These are phyloP conservation scores for Phaeosphaeria sp. DNA, from an alignment of 2,329 filamentous ascomycete species.

Conservation along the genomic window DNA sequence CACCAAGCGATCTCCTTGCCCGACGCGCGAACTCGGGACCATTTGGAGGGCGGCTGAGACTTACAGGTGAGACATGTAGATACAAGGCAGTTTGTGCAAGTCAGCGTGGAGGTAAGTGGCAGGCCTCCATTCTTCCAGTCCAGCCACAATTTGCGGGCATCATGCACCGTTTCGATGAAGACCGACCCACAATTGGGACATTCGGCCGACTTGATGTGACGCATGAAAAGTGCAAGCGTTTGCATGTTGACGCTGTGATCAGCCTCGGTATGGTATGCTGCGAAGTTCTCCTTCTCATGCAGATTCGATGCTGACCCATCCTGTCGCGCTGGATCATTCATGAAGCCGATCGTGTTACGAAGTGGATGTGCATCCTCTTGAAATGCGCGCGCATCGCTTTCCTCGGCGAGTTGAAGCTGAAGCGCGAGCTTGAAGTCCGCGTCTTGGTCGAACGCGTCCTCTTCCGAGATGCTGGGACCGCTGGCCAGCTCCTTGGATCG, in stretches of 20 bases:
- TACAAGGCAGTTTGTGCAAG: slow-evolving; percentile 23
- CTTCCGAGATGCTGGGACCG: slow-evolving; percentile 2
- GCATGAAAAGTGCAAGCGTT: slow-evolving; percentile 15
- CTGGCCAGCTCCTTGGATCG: slow-evolving; percentile 14
- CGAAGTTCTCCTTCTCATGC: neutral
- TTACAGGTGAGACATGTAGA: slow-evolving; percentile 26
- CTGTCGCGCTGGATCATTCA: neutral
- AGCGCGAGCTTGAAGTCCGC: slow-evolving; percentile 11
- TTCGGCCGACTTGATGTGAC: slow-evolving; percentile 11
- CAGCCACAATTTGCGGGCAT: slow-evolving; percentile 19
- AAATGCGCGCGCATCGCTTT: neutral
- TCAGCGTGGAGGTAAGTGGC: slow-evolving; percentile 16
- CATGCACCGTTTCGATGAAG: slow-evolving; percentile 13
- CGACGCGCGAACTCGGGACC: slow-evolving; percentile 4
- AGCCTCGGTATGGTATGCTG: slow-evolving; percentile 8
- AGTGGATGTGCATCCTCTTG: neutral
- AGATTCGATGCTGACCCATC: neutral
- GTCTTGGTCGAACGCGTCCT: slow-evolving; percentile 9
- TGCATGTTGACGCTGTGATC: slow-evolving; percentile 1
- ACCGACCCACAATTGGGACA: slow-evolving; percentile 19
- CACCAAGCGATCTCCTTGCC: slow-evolving; percentile 39
- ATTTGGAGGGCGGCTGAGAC: slow-evolving; percentile 4
- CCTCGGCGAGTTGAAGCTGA: slow-evolving; percentile 7
- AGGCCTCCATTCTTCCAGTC: slow-evolving; percentile 17
- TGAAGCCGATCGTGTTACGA: neutral